Evolutionary conservation across 2,329 filamentous ascomycete genomes (phyloP), one percentile per base, ranked within the genome.

Genomic region (Plectosphaerella cucumerina): DNA sequence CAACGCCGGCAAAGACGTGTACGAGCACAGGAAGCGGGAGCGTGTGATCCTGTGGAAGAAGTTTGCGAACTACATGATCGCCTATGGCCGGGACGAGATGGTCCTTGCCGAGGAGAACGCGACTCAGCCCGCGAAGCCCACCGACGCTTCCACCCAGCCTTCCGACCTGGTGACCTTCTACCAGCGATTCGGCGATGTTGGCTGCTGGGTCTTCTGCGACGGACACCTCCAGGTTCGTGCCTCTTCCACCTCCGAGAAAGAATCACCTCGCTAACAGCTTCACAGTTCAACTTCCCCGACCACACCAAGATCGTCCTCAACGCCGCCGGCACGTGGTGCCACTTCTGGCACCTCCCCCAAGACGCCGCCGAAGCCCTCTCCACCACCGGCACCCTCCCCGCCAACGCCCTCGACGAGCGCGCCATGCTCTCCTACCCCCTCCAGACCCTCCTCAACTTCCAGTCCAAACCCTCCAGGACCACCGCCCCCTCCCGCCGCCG

Each of bases 271-370:
- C 62, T 67, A 57, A 67, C 58, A 52, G 22, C 35, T 20, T 33
- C n/a, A 14, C 51, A 90, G 81, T 89, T 93, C 70, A 93, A 94
- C 70, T 94, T 94, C 66, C 89, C 89, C 3, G 89, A 94, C 59
- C 89, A 94, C 66, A 93, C 89, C 53, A 94, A 94, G 70, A 81
- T 94, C 50, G 86, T 93, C 12, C 72, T 94, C 22, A 89, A 90
- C 52, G 73, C 85, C 1, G 81, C 86, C 26, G 89, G 87, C n/a
- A 82, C 79, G 1, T 87, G 84, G 76, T 86, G 87, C 58, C 86
- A 89, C 63, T 90, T 91, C 63, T 88, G 88, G 71, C 86, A 89
- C 61, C 80, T 92, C 18, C 82, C 87, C 0, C 73, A 82, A n/a
- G 82, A 87, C 52, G 88, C 87, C 1, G 84, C 87, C 3, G 74